Percentiles rank a stretch among this genome's conserved stretches.
These are phyloP conservation scores for Myxozyma mucilagina DNA, from an alignment of 805 yeast species.

Conservation along the genomic window DNA sequence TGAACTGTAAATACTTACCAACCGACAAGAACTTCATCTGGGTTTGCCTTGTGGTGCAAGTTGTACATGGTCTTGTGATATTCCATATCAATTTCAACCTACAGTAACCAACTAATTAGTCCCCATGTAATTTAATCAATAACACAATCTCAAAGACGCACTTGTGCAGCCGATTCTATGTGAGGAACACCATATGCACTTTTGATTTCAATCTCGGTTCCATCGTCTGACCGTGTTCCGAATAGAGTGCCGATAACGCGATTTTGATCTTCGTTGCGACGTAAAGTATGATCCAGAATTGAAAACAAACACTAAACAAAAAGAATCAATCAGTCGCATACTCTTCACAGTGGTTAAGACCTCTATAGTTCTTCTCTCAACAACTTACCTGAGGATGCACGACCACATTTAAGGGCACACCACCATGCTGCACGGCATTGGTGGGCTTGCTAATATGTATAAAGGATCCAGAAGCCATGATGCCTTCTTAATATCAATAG, in stretches of 20 bases:
- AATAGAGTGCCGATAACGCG: conserved; percentile 80
- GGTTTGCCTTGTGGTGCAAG: conserved; percentile 73
- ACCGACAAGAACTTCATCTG: conserved; percentile 75
- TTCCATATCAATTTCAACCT: conserved; percentile 70
- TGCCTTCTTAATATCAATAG: background rate
- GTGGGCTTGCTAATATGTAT: conserved; percentile 31
- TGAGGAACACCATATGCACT: conserved; percentile 83
- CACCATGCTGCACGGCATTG: conserved; percentile 2
- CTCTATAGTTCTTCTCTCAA: no score
- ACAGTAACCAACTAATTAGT: background rate
- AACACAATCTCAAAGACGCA: background rate
- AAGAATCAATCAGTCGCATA: no score
- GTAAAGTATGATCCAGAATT: conserved; percentile 67
- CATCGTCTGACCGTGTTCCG: conserved; percentile 83
- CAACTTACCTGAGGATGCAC: conserved; percentile 33
- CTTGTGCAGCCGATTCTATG: conserved; percentile 67
- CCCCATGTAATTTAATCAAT: background rate
- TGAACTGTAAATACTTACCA: conserved; percentile 62
- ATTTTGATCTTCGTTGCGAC: conserved; percentile 51
- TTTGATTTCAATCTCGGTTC: conserved; percentile 67
- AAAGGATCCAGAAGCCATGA: conserved; percentile 23
- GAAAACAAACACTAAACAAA: conserved; percentile 50
- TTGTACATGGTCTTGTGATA: conserved; percentile 70
- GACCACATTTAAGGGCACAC: conserved; percentile 31
- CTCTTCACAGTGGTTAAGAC: no score